Evolutionary conservation across 306 rosid species (phyloP).

Genomic region (Prinsepia uniflora): DNA sequence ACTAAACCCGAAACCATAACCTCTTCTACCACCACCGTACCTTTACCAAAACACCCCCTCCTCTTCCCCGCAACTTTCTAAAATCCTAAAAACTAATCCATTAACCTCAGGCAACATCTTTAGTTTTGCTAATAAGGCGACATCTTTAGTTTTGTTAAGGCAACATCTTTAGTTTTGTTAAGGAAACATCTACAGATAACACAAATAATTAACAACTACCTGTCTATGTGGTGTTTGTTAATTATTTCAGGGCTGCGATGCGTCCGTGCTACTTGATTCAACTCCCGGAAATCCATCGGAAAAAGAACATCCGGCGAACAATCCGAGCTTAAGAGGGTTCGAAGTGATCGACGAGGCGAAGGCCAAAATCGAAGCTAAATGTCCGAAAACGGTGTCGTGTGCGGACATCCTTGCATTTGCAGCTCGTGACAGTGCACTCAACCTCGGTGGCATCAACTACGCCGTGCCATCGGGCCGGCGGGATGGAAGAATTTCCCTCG

Average conservation of each 20-base stretch:
- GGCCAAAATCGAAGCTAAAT: constrained; percentile 29
- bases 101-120: no score
- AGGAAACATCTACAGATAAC: no score
- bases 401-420: constrained; percentile 44
- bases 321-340: constrained; percentile 38
- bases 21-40: no score
- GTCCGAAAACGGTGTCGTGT: constrained; percentile 40
- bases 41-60: no score
- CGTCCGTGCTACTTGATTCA: constrained; percentile 31
- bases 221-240: no score
- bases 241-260: constrained; percentile 42
- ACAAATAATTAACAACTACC: not conserved
- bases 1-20: no score
- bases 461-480: constrained; percentile 37
- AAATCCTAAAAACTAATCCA: no score
- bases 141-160: no score
- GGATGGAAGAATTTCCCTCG: constrained; percentile 24
- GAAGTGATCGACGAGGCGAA: constrained; percentile 37
- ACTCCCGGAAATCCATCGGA: constrained; percentile 28
- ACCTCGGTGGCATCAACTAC: constrained; percentile 28
- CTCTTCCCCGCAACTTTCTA: no score
- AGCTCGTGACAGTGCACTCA: constrained; percentile 32
- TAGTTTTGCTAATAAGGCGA: no score
- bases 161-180: no score
- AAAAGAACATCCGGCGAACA: constrained; percentile 33